These are phyloP conservation scores for Colletotrichum australisinense DNA, from an alignment of 2,329 filamentous ascomycete species.

Conservation along the genomic window DNA sequence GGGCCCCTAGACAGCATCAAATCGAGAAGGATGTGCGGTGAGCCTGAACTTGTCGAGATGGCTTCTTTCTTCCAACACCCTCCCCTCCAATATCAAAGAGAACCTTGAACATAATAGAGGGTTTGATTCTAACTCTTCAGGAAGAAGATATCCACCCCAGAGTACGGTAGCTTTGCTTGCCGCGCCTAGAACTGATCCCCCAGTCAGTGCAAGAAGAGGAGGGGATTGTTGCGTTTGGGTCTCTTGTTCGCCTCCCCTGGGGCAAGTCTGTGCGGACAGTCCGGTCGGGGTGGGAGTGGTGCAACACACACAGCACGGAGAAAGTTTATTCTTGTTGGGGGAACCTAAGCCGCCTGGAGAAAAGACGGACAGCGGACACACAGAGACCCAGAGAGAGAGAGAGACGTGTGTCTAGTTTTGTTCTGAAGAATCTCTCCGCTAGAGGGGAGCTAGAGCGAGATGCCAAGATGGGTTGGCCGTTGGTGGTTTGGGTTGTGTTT, in stretches of 20 bases:
- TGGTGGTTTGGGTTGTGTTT: neutral
- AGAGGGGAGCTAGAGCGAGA: neutral
- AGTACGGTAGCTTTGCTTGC: neutral
- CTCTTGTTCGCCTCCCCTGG: neutral
- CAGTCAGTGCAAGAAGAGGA: neutral
- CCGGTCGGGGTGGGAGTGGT: neutral
- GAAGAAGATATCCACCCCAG: neutral
- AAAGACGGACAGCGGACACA: neutral
- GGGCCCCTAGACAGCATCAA: neutral
- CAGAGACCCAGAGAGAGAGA: neutral
- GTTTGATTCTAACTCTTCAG: neutral
- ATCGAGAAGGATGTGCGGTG: neutral
- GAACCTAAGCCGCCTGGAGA: conserved; percentile 7
- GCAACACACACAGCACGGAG: neutral
- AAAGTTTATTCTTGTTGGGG: conserved; percentile 33
- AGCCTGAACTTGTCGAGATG: neutral
- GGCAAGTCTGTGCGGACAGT: conserved; percentile 4
- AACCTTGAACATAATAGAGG: neutral
- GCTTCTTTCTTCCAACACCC: neutral
- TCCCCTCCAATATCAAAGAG: neutral
- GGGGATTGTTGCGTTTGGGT: neutral
- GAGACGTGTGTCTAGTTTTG: neutral
- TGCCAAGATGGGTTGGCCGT: neutral
- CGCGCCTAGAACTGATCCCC: neutral
- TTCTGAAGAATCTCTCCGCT: neutral